Conservation (phyloP, 352 stramenopile genomes). For the Globisporangium radiosum region DNA sequence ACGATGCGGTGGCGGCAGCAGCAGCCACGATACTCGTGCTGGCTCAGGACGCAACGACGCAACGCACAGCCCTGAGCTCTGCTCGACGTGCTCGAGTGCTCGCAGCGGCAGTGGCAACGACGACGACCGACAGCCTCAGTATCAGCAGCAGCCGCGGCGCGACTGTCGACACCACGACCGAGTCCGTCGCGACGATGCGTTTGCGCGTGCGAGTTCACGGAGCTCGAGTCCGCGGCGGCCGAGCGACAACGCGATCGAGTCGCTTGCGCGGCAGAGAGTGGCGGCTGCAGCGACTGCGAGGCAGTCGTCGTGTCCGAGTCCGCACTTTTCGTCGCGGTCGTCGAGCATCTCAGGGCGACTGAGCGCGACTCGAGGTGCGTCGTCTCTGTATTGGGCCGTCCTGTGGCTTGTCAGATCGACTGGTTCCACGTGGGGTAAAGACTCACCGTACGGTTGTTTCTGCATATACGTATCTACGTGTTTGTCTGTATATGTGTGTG, state of each 20-base stretch:
- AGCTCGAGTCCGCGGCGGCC: constrained; percentile 25
- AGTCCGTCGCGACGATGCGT: not conserved
- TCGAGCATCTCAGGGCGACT: constrained; percentile 49
- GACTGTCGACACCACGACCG: not conserved
- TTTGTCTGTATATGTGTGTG: too few species aligned
- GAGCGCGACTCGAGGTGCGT: constrained; percentile 40
- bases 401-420: not conserved
- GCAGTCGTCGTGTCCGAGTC: constrained; percentile 32
- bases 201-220: constrained; percentile 5
- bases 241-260: constrained; percentile 22
- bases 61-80: not conserved
- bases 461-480: too few species aligned
- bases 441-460: not conserved
- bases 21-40: not conserved
- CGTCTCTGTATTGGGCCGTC: too few species aligned
- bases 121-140: not conserved
- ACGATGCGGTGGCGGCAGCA: not conserved
- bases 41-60: not conserved
- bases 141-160: too few species aligned
- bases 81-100: constrained; percentile 3
- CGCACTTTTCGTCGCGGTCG: constrained; percentile 61
- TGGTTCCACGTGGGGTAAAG: too few species aligned
- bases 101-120: not conserved
- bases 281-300: constrained; percentile 7
- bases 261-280: constrained; percentile 5